Base-by-base conservation (phyloP, 1,139 yeast species). In the Suhomyces choctaworum region DNA sequence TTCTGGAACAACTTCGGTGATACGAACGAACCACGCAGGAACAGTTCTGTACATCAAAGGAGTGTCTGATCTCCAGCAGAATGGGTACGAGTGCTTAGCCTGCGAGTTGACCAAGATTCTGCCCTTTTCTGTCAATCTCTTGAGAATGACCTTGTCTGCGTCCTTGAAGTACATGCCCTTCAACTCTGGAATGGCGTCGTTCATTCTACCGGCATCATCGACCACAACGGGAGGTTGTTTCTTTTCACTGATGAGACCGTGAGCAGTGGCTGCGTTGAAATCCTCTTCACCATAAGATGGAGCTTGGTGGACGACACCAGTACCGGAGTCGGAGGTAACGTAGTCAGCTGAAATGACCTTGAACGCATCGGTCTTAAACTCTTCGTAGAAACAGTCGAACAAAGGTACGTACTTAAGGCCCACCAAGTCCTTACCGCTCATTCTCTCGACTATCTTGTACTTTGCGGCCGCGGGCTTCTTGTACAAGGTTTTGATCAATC, bases 261-360 rank as follows among this genome's bases (percentile, higher is more conserved):
- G 77, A 27, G 73, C 78, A 34, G 79, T 70, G 52, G 95, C 85
- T 45, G 83, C 95, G 47, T 74, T 76, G 75, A 80, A 89, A 90
- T 94, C 99, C 65, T 82, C 95, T 69, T 92, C 99, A 83, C 99
- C 99, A 69, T 89, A 94, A 33, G 98, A 94, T 48, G 99, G 98
- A 31, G 98, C 81, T 64, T 90, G 96, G 63, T 92, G 98, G 45
- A 92, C 99, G 59, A 92, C 80, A 81, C 99, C 99, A 39, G 98
- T 87, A 88, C 99, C 99, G 36, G 95, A 84, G 48, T 92, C 98
- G 46, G 75, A 80, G 37, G 96, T 80, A 55, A 92, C 98, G 57
- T 86, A 92, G 48, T 77, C 84, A 40, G 82, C 97, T 38, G 73
- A 67, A 52, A 87, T 78, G 51, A 92, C 96, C 54, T 74, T 77